phyloP scores from a whole-genome alignment of 2,329 filamentous ascomycete genomes.

The Corinectria fuckeliana region DNA sequence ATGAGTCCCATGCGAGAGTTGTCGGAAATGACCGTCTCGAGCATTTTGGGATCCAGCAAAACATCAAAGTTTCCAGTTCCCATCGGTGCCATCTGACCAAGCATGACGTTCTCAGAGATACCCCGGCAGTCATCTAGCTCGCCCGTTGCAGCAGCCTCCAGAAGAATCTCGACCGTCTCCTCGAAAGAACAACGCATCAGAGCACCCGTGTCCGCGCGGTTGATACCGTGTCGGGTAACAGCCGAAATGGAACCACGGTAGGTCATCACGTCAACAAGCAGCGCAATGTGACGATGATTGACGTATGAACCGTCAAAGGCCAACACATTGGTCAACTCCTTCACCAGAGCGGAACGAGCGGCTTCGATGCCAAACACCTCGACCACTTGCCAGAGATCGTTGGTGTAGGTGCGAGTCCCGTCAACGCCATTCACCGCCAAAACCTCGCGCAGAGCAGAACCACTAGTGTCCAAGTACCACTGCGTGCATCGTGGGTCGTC shows the following conservation, averaged over 20 bases:
- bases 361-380: conserved; percentile 97
- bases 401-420: conserved; percentile 84
- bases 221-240: conserved; percentile 98
- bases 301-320: conserved; percentile 99
- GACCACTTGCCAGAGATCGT: conserved; percentile 94
- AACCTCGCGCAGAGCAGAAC: conserved; percentile 84
- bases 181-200: conserved; percentile 99
- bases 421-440: conserved; percentile 89
- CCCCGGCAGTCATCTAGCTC: conserved; percentile 97
- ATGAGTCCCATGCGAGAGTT: conserved; percentile 86
- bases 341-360: conserved; percentile 82
- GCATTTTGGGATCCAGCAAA: conserved; percentile 91
- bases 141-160: conserved; percentile 92
- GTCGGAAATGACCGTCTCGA: conserved; percentile 92
- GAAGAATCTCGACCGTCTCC: conserved; percentile 96
- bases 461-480: conserved; percentile 95
- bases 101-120: conserved; percentile 98
- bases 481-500: conserved; percentile 80
- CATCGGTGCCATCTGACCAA: conserved; percentile 95
- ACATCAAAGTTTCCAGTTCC: conserved; percentile 97
- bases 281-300: conserved; percentile 95
- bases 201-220: conserved; percentile 95
- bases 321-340: conserved; percentile 89
- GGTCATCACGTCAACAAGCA: conserved; percentile 97
- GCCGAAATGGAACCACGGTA: conserved; percentile 93